Evolutionary conservation across 2,329 filamentous ascomycete genomes (phyloP).

Genomic region (Scytalidium sp.): DNA sequence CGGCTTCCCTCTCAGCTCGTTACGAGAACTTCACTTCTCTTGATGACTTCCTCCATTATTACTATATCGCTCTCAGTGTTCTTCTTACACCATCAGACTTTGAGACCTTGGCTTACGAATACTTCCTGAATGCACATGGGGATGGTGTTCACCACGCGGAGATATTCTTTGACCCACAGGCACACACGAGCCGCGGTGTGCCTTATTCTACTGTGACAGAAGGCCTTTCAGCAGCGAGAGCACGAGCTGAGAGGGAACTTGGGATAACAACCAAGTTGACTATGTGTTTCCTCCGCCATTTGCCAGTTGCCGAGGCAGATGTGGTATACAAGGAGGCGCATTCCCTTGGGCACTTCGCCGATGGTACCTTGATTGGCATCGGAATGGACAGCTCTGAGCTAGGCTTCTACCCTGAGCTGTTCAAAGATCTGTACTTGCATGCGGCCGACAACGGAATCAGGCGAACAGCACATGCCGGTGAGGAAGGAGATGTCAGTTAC

Average conservation of each 20-base stretch:
- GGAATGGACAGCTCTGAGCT: constrained; percentile 67
- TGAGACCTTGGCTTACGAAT: constrained; percentile 68
- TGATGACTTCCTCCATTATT: constrained; percentile 76
- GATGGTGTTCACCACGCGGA: constrained; percentile 72
- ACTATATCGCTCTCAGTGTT: constrained; percentile 73
- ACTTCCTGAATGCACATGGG: constrained; percentile 61
- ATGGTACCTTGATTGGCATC: constrained; percentile 57
- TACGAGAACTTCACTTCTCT: constrained; percentile 68
- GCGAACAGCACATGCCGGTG: constrained; percentile 72
- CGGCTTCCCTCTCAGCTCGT: constrained; percentile 55
- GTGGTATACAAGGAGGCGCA: constrained; percentile 41
- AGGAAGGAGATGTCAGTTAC: constrained; percentile 68
- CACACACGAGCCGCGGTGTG: constrained; percentile 63
- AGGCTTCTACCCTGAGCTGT: constrained; percentile 55
- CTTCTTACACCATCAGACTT: constrained; percentile 66
- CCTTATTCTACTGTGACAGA: constrained; percentile 59
- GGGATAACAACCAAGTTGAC: constrained; percentile 65
- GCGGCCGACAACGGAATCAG: constrained; percentile 51
- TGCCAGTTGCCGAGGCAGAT: constrained; percentile 57
- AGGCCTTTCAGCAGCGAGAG: constrained; percentile 60
- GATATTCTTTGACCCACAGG: constrained; percentile 80
- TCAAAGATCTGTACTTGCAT: constrained; percentile 57
- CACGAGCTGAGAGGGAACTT: constrained; percentile 58
- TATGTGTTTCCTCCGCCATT: constrained; percentile 69
- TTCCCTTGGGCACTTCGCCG: constrained; percentile 40